Evolutionary conservation across 106 monocot genomes (phyloP).

Genomic region (Narthecium ossifragum): DNA sequence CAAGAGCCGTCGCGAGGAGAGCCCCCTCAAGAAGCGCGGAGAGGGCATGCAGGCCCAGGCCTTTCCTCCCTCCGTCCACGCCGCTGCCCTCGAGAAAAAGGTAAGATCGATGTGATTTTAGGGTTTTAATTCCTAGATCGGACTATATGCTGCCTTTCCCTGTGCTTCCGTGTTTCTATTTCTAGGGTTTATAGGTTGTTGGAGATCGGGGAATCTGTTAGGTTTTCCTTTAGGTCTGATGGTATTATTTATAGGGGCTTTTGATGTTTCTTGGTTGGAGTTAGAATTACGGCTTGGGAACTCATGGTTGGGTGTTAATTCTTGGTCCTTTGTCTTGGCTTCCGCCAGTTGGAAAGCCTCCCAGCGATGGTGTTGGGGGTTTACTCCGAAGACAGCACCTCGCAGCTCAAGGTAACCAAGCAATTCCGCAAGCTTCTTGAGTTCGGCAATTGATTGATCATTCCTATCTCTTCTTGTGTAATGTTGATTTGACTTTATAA

Average conservation of each 20-base stretch:
- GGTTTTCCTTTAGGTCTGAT: no score
- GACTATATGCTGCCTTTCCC: background rate
- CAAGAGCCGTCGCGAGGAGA: slow-evolving; percentile 52
- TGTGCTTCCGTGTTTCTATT: no score
- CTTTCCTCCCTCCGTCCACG: slow-evolving; percentile 13
- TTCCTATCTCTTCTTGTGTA: background rate
- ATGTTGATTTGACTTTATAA: background rate
- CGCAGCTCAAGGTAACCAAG: background rate
- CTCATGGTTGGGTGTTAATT: background rate
- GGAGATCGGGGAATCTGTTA: no score
- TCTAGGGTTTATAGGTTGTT: background rate
- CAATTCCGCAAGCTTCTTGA: background rate
- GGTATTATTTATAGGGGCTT: no score
- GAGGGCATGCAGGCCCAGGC: slow-evolving; percentile 52
- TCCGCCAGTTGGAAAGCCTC: slow-evolving; percentile 37
- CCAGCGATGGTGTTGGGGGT: slow-evolving; percentile 43
- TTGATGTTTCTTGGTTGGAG: no score
- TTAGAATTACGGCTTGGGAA: no score
- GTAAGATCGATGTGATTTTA: slow-evolving; percentile 17
- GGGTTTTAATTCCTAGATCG: background rate
- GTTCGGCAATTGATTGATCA: background rate
- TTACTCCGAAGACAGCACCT: background rate
- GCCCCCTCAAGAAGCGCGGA: slow-evolving; percentile 53
- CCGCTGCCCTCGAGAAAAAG: slow-evolving; percentile 43
- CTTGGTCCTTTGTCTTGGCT: background rate